Conservation (phyloP, 1,284 basidiomycete species). For the Malassezia sp. region DNA sequence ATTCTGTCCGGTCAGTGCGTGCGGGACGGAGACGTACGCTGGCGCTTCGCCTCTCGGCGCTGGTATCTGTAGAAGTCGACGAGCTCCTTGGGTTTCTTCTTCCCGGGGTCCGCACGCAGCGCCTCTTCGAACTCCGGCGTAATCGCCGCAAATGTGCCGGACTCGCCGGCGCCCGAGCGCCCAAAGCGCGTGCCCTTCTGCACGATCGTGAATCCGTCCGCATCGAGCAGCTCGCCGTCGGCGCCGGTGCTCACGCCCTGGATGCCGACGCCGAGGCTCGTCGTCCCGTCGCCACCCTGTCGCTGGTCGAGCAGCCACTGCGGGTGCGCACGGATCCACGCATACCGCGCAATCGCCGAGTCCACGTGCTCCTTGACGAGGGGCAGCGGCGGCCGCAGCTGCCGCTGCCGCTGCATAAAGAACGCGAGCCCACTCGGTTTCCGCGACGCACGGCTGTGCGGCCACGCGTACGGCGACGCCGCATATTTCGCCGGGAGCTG, state of each 20-base stretch:
- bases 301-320: constrained; percentile 20
- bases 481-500: constrained; percentile 9
- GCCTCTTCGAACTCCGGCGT: constrained; percentile 20
- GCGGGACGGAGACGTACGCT: constrained; percentile 15
- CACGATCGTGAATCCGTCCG: constrained; percentile 44
- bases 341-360: constrained; percentile 24
- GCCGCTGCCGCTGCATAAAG: constrained; percentile 21
- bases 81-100: constrained; percentile 32
- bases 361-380: constrained; percentile 26
- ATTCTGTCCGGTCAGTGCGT: constrained; percentile 16
- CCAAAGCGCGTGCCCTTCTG: constrained; percentile 39
- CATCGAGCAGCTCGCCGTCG: constrained; percentile 39
- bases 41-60: constrained; percentile 34
- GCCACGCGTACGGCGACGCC: constrained; percentile 12
- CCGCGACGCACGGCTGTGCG: constrained; percentile 3
- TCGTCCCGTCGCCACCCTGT: constrained; percentile 3
- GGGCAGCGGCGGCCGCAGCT: constrained; percentile 22
- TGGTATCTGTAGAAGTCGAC: constrained; percentile 44
- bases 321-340: constrained; percentile 32
- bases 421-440: constrained; percentile 20
- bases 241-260: constrained; percentile 34
- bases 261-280: constrained; percentile 24
- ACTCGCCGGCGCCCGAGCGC: constrained; percentile 19
- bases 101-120: constrained; percentile 18
- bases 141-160: constrained; percentile 12